Conservation (phyloP, 768 basidiomycete genomes). For the Leccinum rimulosum region DNA sequence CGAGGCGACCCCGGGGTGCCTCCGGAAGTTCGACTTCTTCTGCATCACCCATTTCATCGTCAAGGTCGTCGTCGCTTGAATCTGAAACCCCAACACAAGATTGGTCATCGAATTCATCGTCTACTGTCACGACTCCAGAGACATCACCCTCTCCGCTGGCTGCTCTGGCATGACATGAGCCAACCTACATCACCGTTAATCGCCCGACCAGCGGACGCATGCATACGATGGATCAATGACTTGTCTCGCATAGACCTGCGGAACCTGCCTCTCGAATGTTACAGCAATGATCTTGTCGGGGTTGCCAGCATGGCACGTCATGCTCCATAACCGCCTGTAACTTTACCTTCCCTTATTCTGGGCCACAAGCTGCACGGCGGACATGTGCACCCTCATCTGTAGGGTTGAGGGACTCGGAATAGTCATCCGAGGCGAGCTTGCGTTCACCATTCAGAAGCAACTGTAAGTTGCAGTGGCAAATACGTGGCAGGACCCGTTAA, state of each 20-base stretch:
- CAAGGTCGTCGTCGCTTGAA: neutral
- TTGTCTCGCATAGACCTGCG: neutral
- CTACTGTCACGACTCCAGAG: neutral
- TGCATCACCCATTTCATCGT: neutral
- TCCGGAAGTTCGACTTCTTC: neutral
- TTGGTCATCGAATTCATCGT: neutral
- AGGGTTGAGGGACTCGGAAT: neutral
- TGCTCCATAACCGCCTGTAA: neutral
- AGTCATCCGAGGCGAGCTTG: neutral
- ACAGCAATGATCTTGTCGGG: neutral
- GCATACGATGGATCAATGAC: neutral
- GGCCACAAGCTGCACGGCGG: neutral
- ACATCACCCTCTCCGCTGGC: neutral
- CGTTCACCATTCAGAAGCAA: too few relatives aligned
- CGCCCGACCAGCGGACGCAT: neutral
- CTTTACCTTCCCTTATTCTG: neutral
- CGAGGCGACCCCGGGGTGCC: neutral
- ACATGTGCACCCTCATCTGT: neutral
- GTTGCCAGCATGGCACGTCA: neutral
- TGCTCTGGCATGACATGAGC: neutral
- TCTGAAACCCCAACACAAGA: neutral
- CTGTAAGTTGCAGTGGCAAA: neutral
- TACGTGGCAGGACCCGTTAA: too few relatives aligned
- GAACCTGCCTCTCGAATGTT: neutral
- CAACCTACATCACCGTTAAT: neutral